A percentile compares a stretch with the other conserved stretches of the same genome.
Evolutionary conservation across 2,329 filamentous ascomycete genomes (phyloP).

Genomic region (Trichoderma koningii): DNA sequence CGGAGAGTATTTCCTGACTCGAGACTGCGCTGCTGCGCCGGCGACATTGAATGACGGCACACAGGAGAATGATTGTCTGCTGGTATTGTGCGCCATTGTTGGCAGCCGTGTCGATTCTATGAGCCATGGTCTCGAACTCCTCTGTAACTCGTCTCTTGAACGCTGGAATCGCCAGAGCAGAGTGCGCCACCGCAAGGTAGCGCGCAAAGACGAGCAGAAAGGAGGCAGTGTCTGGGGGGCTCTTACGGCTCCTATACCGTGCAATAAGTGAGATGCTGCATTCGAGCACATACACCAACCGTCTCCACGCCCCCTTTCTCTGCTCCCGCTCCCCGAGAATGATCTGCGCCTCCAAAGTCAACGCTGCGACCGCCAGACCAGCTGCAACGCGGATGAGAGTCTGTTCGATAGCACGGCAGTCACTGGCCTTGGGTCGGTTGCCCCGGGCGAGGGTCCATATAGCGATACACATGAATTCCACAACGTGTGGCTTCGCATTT

Average conservation of each 20-base stretch:
- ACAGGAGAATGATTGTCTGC: conserved; percentile 44
- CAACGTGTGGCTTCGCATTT: conserved; percentile 31
- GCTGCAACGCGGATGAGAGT: conserved; percentile 38
- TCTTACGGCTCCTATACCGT: conserved; percentile 21
- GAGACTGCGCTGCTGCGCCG: conserved; percentile 46
- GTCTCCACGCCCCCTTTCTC: conserved; percentile 31
- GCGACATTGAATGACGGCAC: conserved; percentile 51
- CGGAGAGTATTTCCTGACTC: conserved; percentile 42
- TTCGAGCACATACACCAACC: conserved; percentile 35
- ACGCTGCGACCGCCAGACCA: conserved; percentile 36
- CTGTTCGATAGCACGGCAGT: conserved; percentile 31
- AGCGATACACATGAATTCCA: conserved; percentile 34
- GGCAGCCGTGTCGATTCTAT: conserved; percentile 26
- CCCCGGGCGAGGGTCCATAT: conserved; percentile 33
- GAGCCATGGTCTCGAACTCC: conserved; percentile 32
- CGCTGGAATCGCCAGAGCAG: conserved; percentile 18
- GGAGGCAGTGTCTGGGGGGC: conserved; percentile 28
- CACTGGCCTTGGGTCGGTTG: conserved; percentile 6
- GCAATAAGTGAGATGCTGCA: conserved; percentile 31
- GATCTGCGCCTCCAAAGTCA: conserved; percentile 29
- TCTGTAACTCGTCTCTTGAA: conserved; percentile 30
- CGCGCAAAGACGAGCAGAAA: conserved; percentile 36
- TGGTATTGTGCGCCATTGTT: conserved; percentile 32
- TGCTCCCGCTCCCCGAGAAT: conserved; percentile 13
- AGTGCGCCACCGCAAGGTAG: conserved; percentile 33